A percentile compares a stretch with the other conserved stretches of the same genome.
These are phyloP conservation scores for Drosera spatulata DNA, from an alignment of 179 eudicot species.

Conservation along the genomic window DNA sequence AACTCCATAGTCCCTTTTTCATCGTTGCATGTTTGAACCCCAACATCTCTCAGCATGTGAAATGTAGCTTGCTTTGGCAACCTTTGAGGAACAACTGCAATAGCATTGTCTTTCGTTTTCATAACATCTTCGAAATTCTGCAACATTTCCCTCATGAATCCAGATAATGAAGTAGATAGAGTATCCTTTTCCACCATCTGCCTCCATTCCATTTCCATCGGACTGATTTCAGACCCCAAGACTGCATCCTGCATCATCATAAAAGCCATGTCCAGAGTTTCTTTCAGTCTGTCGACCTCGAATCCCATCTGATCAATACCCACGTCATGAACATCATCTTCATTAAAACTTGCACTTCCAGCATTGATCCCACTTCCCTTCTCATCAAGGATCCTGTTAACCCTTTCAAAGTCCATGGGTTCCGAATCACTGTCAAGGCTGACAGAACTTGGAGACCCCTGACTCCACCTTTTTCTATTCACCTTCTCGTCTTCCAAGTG, in stretches of 20 bases:
- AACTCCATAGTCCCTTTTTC: not conserved
- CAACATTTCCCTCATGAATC: slow-evolving; percentile 21
- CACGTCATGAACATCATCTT: slow-evolving; percentile 10
- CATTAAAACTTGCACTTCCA: not conserved
- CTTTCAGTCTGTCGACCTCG: slow-evolving; percentile 49
- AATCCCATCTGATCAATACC: slow-evolving; percentile 41
- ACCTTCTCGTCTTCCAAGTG: slow-evolving; percentile 33
- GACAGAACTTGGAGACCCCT: slow-evolving; percentile 6
- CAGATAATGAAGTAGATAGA: slow-evolving; percentile 20
- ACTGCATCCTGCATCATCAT: slow-evolving; percentile 29
- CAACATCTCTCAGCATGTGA: not conserved
- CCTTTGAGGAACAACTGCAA: not conserved
- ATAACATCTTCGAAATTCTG: slow-evolving; percentile 9
- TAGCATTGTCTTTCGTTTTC: slow-evolving; percentile 11
- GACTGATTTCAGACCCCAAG: slow-evolving; percentile 19
- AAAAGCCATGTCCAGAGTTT: slow-evolving; percentile 45
- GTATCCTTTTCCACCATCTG: slow-evolving; percentile 40
- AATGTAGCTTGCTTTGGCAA: no score
- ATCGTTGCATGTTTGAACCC: not conserved
- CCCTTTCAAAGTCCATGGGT: not conserved
- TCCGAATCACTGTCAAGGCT: slow-evolving; percentile 5
- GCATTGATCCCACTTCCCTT: not conserved
- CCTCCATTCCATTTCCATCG: slow-evolving; percentile 40
- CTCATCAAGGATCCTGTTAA: no score
- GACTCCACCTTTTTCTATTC: slow-evolving; percentile 13